phyloP scores from a whole-genome alignment of 2,329 filamentous ascomycete species.

The Hymenoscyphus linearis region DNA sequence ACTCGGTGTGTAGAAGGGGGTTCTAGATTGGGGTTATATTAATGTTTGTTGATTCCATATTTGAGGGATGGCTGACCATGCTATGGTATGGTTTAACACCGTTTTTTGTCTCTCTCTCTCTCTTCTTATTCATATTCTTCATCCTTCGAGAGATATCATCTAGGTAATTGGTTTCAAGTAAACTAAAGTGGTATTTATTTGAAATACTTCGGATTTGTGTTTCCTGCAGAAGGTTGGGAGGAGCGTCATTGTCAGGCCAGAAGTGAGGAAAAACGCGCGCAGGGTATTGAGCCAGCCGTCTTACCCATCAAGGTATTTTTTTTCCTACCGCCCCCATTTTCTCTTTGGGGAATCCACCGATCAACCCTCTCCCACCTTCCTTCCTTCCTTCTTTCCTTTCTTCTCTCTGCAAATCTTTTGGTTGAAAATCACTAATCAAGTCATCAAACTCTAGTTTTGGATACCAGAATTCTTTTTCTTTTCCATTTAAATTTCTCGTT shows the following conservation, averaged over 20 bases:
- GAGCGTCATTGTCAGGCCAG: background rate
- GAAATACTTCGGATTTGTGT: background rate
- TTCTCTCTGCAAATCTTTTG: background rate
- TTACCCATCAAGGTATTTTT: slow-evolving; percentile 7
- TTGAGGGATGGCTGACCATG: too few species aligned
- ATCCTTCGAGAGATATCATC: background rate
- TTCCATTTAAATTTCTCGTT: background rate
- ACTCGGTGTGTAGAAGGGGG: too few species aligned
- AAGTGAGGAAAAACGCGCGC: background rate
- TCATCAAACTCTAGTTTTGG: background rate
- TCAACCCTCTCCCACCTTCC: background rate
- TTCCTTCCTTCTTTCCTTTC: background rate
- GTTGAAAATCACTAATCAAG: background rate
- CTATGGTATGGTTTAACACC: too few species aligned
- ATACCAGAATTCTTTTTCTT: background rate
- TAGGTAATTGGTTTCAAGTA: background rate
- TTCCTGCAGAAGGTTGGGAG: background rate
- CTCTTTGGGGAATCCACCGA: background rate
- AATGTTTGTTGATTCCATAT: too few species aligned
- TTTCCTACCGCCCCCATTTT: background rate
- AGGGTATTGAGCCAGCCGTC: too few species aligned
- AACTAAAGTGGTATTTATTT: background rate
- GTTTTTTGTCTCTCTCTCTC: too few species aligned
- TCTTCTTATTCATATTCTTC: too few species aligned
- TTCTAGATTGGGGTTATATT: too few species aligned